Evolutionary conservation across 2,329 filamentous ascomycete species (phyloP).

Genomic region (Epichloe sibirici): DNA sequence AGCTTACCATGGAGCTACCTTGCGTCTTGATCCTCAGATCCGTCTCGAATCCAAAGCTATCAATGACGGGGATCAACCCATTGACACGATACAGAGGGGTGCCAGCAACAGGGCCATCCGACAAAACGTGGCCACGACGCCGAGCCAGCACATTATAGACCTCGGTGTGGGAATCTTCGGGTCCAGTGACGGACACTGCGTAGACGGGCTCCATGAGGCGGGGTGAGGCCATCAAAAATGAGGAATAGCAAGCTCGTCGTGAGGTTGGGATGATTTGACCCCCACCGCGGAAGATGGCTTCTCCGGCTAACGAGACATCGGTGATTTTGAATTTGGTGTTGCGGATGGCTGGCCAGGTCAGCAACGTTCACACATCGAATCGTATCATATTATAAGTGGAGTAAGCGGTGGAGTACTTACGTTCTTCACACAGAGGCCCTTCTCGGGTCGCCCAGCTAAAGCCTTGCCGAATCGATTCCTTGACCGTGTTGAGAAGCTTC

Average conservation of each 20-base stretch:
- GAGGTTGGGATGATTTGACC: slow-evolving; percentile 96
- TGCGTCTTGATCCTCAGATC: slow-evolving; percentile 93
- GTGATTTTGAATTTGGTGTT: slow-evolving; percentile 97
- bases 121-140: slow-evolving; percentile 80
- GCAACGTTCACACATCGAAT: background rate
- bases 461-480: slow-evolving; percentile 87
- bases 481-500: slow-evolving; percentile 73
- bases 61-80: slow-evolving; percentile 88
- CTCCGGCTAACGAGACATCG: slow-evolving; percentile 71
- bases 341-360: slow-evolving; percentile 57
- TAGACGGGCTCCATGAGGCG: slow-evolving; percentile 96
- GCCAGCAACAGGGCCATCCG: slow-evolving; percentile 87
- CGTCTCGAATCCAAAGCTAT: slow-evolving; percentile 96
- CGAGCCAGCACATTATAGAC: slow-evolving; percentile 87
- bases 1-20: slow-evolving; percentile 76
- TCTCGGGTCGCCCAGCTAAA: slow-evolving; percentile 95
- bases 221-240: slow-evolving; percentile 93
- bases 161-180: slow-evolving; percentile 75
- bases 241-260: slow-evolving; percentile 84
- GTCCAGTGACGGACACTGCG: slow-evolving; percentile 82
- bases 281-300: slow-evolving; percentile 89
- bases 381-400: background rate
- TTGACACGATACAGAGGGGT: slow-evolving; percentile 88
- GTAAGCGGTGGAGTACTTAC: slow-evolving; percentile 39
- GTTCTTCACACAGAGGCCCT: slow-evolving; percentile 95